Evolutionary conservation across 768 basidiomycete species (phyloP).

Genomic region (Hortiboletus campestris): DNA sequence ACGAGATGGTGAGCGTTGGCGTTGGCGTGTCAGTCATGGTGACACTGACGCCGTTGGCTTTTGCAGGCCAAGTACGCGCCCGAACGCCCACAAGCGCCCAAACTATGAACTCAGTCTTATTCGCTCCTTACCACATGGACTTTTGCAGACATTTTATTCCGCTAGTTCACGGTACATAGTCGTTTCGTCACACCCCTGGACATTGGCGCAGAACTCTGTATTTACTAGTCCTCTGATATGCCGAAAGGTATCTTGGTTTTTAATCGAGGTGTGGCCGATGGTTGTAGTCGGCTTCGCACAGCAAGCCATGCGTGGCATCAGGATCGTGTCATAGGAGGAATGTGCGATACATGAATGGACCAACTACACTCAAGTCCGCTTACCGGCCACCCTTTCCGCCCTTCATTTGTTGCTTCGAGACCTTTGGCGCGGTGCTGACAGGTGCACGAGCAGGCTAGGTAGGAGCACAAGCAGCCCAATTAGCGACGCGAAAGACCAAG

Average conservation of each 20-base stretch:
- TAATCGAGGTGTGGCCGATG: not conserved
- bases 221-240: conserved; percentile 8
- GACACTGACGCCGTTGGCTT: conserved; percentile 3
- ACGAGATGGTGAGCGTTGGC: conserved; percentile 71
- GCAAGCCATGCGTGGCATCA: conserved; percentile 15
- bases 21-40: not conserved
- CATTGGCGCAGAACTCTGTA: conserved; percentile 16
- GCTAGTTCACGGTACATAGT: conserved; percentile 7
- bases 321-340: conserved; percentile 18
- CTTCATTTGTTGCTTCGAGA: conserved; percentile 97
- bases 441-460: conserved; percentile 54
- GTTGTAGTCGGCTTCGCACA: too few species aligned
- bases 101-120: conserved; percentile 11
- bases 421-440: conserved; percentile 67
- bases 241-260: not conserved
- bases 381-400: conserved; percentile 78
- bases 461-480: conserved; percentile 2
- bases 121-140: conserved; percentile 12
- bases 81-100: conserved; percentile 26
- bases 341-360: conserved; percentile 24
- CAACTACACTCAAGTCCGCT: conserved; percentile 22
- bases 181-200: conserved; percentile 3
- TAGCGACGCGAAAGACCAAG: not conserved
- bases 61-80: conserved; percentile 60
- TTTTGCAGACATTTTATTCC: conserved; percentile 5